These are phyloP conservation scores for Tephrocybe sp. DNA, from an alignment of 768 basidiomycete genomes.

Conservation along the genomic window DNA sequence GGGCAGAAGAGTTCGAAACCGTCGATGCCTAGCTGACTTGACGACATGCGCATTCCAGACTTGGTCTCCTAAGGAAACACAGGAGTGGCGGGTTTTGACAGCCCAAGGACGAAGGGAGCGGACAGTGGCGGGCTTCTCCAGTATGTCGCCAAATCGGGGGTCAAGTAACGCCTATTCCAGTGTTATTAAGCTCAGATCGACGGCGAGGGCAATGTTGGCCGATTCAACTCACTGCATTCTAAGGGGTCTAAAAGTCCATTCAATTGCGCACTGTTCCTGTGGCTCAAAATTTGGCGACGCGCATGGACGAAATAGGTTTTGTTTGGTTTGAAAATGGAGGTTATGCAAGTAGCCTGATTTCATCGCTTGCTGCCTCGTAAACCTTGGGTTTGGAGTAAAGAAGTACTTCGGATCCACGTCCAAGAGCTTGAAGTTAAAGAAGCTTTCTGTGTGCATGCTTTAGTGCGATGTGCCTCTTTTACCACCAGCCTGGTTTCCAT, in stretches of 20 bases:
- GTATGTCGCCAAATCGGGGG: not conserved
- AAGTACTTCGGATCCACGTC: not conserved
- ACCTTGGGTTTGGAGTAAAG: too few relatives aligned
- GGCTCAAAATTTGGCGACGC: too few relatives aligned
- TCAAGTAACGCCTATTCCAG: not conserved
- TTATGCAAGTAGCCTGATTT: too few relatives aligned
- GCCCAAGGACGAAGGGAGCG: conserved; percentile 1
- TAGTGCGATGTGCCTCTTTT: not conserved
- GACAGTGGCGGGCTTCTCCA: not conserved
- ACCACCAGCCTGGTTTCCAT: too few relatives aligned
- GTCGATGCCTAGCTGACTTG: not conserved
- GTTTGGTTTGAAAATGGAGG: too few relatives aligned
- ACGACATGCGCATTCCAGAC: not conserved
- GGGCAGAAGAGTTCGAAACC: not conserved
- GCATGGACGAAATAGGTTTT: too few relatives aligned
- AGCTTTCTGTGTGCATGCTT: not conserved
- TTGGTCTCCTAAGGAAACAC: not conserved
- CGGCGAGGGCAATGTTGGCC: not conserved
- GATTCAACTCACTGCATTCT: not conserved
- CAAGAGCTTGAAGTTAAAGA: conserved; percentile 1
- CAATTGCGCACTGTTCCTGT: too few relatives aligned
- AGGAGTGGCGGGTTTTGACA: conserved; percentile 1
- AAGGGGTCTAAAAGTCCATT: too few relatives aligned
- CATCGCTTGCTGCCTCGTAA: too few relatives aligned
- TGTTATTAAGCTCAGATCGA: not conserved